These are phyloP conservation scores for Melaleuca alternifolia DNA, from an alignment of 345 rosid species.

Conservation along the genomic window DNA sequence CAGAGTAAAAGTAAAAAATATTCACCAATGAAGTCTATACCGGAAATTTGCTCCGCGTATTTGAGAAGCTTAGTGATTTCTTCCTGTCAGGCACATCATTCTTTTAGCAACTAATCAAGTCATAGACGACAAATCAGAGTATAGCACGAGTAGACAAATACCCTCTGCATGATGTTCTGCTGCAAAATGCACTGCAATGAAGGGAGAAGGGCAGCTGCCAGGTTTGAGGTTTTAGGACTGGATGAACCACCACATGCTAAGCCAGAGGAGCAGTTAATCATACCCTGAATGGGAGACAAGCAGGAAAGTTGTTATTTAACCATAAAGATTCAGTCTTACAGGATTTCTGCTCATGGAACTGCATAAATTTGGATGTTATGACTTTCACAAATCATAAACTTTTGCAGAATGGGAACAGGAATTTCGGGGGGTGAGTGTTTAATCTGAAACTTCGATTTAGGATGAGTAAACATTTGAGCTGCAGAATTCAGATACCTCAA, in stretches of 20 bases:
- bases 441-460: not conserved
- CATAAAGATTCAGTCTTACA: not conserved
- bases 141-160: slow-evolving; percentile 6
- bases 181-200: slow-evolving; percentile 73
- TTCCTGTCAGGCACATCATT: slow-evolving; percentile 45
- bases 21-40: slow-evolving; percentile 23
- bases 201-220: slow-evolving; percentile 47
- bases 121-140: not conserved
- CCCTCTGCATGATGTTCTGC: slow-evolving; percentile 76
- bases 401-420: not conserved
- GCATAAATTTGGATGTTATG: not conserved
- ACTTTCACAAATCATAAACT: not conserved
- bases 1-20: not conserved
- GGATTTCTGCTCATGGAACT: not conserved
- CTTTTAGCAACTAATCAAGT: not conserved
- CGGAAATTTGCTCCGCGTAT: slow-evolving; percentile 64
- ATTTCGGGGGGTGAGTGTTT: not conserved
- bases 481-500: not conserved
- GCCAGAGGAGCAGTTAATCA: slow-evolving; percentile 36
- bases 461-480: not conserved
- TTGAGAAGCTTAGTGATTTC: slow-evolving; percentile 76
- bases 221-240: slow-evolving; percentile 33
- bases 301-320: not conserved
- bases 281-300: slow-evolving; percentile 35
- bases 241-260: slow-evolving; percentile 40